phyloP scores from a whole-genome alignment of 768 basidiomycete genomes.

The Serendipita sp. region DNA sequence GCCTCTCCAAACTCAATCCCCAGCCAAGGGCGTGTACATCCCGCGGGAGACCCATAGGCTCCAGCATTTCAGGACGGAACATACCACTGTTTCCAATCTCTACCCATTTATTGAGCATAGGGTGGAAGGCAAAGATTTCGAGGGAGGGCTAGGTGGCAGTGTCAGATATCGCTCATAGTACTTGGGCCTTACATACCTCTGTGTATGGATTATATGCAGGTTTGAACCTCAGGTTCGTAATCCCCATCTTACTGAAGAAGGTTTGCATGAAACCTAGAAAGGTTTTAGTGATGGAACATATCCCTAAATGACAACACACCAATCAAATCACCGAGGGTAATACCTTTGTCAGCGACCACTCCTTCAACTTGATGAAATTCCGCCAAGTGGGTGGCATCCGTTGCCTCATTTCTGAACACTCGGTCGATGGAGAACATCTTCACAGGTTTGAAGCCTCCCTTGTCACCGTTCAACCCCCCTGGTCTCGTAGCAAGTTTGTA shows the following conservation, averaged over 20 bases:
- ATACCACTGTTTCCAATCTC: constrained; percentile 98
- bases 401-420: constrained; percentile 96
- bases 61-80: constrained; percentile 99
- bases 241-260: constrained; percentile 97
- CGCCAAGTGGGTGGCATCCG: constrained; percentile 95
- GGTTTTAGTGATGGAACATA: neutral
- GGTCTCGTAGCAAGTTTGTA: constrained; percentile 76
- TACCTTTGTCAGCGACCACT: constrained; percentile 83
- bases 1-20: constrained; percentile 87
- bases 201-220: constrained; percentile 98
- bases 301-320: constrained; percentile 32
- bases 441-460: constrained; percentile 75
- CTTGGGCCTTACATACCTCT: constrained; percentile 36
- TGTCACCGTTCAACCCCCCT: constrained; percentile 16
- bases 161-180: neutral
- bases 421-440: constrained; percentile 96
- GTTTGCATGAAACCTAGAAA: constrained; percentile 86
- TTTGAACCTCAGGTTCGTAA: constrained; percentile 88
- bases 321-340: constrained; percentile 90
- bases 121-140: constrained; percentile 98
- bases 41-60: constrained; percentile 95
- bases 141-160: constrained; percentile 55
- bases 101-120: constrained; percentile 84
- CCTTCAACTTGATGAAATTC: constrained; percentile 99
- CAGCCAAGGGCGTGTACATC: constrained; percentile 95